Base-by-base conservation (phyloP, 345 rosid genomes). In the Gossypium rotundifolium region DNA sequence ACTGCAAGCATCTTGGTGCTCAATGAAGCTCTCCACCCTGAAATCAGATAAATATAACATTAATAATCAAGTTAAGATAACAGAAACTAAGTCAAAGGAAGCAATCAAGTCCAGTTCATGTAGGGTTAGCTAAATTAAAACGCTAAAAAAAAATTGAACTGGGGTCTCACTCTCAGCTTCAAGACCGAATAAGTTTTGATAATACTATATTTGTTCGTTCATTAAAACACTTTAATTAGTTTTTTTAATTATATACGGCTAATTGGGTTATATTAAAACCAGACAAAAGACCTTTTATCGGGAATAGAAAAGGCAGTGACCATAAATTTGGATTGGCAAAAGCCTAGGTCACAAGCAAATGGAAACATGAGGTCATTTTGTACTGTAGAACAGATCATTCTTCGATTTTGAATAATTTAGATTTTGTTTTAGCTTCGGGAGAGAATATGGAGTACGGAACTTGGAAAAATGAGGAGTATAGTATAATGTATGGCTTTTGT, bases 1-100 rank as follows among this genome's bases (percentile, higher is more conserved):
- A 16, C 85, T 82, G 58, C 97, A 92, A 51, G 79, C 85, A 76
- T 92, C 97, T 82, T 92, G 97, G 74, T 92, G 97, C 58, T 92
- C 97, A 8, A 92, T 92, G 78, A 90, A 92, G 80, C 93, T 92
- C 86, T 92, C 95, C 42, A 90, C 95, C 84, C 95, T 92, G 73
- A 52, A 75, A 78, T 20, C 16, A 70, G 20, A 45, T 64, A 9
- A 48, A 60, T 38, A 23, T 44, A 76, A 69, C 69, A 57, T 48
- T 48, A 48, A 48, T 48, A 11, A 48, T 10, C 52, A 48, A 48
- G 52, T 12, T 48, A 48, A 23, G 48, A 64, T 9, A 69, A 70
- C 25, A 33, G 40, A 33, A 33, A 33, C 40, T 4, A 65, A 70
- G 82, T 60, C 17, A 33, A 11, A 33, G 66, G 72, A 49, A 54